Base-by-base conservation (phyloP, 768 basidiomycete genomes). In the Boletus sp. region DNA sequence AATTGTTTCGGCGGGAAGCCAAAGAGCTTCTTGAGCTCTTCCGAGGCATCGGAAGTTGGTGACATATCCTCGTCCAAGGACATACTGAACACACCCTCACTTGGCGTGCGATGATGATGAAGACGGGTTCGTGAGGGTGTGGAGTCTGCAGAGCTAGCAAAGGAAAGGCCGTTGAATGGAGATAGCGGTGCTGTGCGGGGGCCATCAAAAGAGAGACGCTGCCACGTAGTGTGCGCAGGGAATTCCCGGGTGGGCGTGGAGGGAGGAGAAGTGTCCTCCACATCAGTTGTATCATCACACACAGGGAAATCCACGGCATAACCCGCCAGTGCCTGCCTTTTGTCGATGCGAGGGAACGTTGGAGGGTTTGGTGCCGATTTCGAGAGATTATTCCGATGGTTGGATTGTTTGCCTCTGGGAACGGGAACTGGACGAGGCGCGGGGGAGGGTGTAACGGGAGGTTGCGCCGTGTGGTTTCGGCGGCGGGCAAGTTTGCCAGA, bases 31-130 rank as follows among this genome's bases (percentile, higher is more conserved):
- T 72, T 68, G 54, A 64, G 57, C 55, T 73, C 74, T 58, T 76
- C 73, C 19, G 74, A 70, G 10, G 71, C 55, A 37, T 77, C 74
- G 45, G 71, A 77, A 51, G 72, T 70, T 9, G 78, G 76, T 15
- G 73, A 68, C 30, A 71, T 63, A 56, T 83, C 85, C 65, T 88
- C 87, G 57, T 90, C 87, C 44, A 85, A 83, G 47, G 83, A 85
- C 80, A 90, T 83, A 65, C 76, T 69, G 69, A 89, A 90, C n/a
- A 90, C 74, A 35, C 84, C 84, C 46, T 89, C 88, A 65, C 85
- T 88, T 8, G 88, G 87, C 7, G 79, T 75, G 51, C 87, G 81
- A 39, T 69, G 73, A 64, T 88, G 85, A 47, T 75, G 62, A 50
- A 72, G 73, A 40, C 75, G 74, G 50, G 64, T 14, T 5, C 59